A percentile compares a stretch with the other conserved stretches of the same genome.
Evolutionary conservation across 805 yeast genomes (phyloP).

Genomic region (Starmerella etchellsii): DNA sequence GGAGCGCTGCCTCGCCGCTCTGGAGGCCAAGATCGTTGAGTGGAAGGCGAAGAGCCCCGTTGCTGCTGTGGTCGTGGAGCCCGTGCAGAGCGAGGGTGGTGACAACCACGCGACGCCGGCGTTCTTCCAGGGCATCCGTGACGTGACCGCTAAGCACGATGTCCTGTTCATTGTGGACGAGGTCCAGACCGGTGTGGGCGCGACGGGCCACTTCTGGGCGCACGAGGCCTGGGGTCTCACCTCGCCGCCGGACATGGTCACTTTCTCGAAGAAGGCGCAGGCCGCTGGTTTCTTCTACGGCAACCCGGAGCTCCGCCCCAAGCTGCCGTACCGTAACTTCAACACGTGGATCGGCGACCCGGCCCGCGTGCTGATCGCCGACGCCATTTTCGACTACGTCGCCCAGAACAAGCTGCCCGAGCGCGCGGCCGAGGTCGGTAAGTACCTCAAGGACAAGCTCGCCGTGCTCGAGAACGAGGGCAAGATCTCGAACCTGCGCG

Average conservation of each 20-base stretch:
- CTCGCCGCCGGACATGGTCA: constrained; percentile 70
- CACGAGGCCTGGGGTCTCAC: constrained; percentile 72
- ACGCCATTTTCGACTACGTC: constrained; percentile 57
- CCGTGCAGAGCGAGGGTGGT: constrained; percentile 86
- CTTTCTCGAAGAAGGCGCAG: constrained; percentile 81
- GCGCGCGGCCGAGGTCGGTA: constrained; percentile 50
- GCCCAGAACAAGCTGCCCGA: constrained; percentile 45
- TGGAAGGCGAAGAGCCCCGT: constrained; percentile 58
- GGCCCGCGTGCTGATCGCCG: constrained; percentile 61
- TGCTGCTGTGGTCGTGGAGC: constrained; percentile 84
- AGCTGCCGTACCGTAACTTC: constrained; percentile 74
- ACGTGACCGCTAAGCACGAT: constrained; percentile 55
- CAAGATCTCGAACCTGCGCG: constrained; percentile 44
- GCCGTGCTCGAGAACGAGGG: constrained; percentile 45
- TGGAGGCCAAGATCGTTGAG: constrained; percentile 53
- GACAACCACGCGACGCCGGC: constrained; percentile 70
- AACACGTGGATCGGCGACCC: constrained; percentile 94
- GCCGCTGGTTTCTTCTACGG: constrained; percentile 78
- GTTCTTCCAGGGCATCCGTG: constrained; percentile 75
- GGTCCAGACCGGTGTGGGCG: constrained; percentile 85
- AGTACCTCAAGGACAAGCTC: constrained; percentile 47
- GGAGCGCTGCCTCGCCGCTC: constrained; percentile 60
- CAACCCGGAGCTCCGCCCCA: constrained; percentile 59
- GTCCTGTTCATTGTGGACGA: constrained; percentile 69
- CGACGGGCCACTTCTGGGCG: constrained; percentile 77